Evolutionary conservation across 768 basidiomycete species (phyloP), one percentile per base, ranked within the genome.

Genomic region (Lactarius psammicola): DNA sequence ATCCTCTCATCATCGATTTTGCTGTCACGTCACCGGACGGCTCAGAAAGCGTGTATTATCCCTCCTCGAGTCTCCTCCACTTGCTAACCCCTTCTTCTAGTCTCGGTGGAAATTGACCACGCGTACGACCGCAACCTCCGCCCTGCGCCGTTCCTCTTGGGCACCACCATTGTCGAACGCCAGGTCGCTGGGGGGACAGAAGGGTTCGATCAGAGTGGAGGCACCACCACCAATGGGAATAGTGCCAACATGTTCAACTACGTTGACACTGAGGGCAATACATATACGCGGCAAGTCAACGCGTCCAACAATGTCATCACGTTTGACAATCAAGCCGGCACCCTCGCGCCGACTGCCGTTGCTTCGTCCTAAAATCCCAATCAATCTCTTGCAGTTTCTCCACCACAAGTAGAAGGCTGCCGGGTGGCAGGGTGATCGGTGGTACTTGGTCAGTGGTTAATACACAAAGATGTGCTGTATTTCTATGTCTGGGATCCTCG

Each of bases 241-340:
- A 89, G 79, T 75, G 83, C 81, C 75, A 91, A 91, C 73, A 81
- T 80, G 0, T 87, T 92, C 75, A 74, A 73, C 40, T 93, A 91
- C 71, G 68, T 73, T 15, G 89, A 92, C 72, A 69, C 70, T 53
- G 74, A 75, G 7, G 87, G 44, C 4, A 46, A 46, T 46, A 23
- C 44, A n/a, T 46, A 46, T 4, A n/a, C n/a, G 10, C 79, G 89
- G 61, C 71, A 77, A 26, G 89, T 93, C 61, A 78, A 84, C 66
- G 86, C 88, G 4, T 82, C 82, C 2, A 77, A 83, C 68, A 82
- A 87, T 71, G 80, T 79, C 71, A 87, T 92, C 71, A 83, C 84
- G 6, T 77, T 82, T 44, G 86, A 92, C 71, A 72, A 77, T 23
- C 77, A 87, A 64, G 77, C 81, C 26, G 89, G 89, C 23, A 82